These are phyloP conservation scores for Pleurozium schreberi DNA, from an alignment of 225 moss, liverwort and hornwort species.

Conservation along the genomic window DNA sequence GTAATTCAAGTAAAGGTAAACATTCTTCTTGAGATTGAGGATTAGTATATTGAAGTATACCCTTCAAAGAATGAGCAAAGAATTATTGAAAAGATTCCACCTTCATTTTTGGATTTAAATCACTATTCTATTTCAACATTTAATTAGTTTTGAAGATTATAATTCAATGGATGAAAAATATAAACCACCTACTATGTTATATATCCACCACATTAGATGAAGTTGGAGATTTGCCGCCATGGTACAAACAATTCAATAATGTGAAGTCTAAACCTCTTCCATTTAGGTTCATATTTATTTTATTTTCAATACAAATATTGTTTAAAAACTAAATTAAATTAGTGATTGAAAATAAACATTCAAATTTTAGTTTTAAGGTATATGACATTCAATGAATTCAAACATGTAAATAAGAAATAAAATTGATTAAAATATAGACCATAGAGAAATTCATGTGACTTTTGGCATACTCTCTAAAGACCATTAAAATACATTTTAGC, in stretches of 20 bases:
- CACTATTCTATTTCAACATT: neutral
- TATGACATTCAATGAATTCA: neutral
- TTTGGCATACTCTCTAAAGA: neutral
- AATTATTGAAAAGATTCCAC: neutral
- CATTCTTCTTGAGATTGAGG: neutral
- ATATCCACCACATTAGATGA: neutral
- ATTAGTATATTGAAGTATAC: neutral
- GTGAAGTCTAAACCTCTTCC: neutral
- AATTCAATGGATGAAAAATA: neutral
- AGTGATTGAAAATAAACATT: too few species aligned
- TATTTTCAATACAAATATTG: too few species aligned
- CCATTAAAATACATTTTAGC: neutral
- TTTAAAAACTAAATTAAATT: neutral
- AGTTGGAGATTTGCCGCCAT: neutral
- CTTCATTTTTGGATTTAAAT: accelerated
- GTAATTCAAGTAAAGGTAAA: neutral
- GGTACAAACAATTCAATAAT: neutral
- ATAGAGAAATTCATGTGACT: neutral
- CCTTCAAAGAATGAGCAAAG: accelerated
- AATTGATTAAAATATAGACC: neutral
- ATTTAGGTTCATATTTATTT: neutral
- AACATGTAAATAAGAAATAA: neutral
- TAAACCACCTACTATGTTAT: neutral
- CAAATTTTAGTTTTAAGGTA: neutral
- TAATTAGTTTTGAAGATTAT: neutral